These are phyloP conservation scores for Phytophthora capsici DNA, from an alignment of 352 stramenopile genomes.

Conservation along the genomic window DNA sequence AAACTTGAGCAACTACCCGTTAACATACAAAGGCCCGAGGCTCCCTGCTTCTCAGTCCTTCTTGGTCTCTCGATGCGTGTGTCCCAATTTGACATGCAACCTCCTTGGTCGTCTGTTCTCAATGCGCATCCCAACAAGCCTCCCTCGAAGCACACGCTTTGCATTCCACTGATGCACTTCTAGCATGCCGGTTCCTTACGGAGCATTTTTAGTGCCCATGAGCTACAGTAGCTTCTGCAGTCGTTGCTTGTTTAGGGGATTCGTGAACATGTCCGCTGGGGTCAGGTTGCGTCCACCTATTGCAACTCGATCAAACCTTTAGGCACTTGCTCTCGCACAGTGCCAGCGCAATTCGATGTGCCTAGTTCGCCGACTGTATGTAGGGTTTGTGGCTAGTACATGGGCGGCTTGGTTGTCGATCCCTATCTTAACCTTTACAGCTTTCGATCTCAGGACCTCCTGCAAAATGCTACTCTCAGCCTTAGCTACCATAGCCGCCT, in stretches of 20 bases:
- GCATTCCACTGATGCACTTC: too few relatives aligned
- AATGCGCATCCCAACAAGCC: too few relatives aligned
- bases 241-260: background rate
- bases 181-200: too few relatives aligned
- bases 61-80: too few relatives aligned
- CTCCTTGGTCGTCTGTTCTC: too few relatives aligned
- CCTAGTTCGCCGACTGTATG: background rate
- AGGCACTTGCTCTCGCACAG: background rate
- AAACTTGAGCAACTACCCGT: too few relatives aligned
- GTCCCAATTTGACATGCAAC: too few relatives aligned
- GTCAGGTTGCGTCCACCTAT: background rate
- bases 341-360: background rate
- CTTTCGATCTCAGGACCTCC: background rate
- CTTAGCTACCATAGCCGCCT: conserved; percentile 1
- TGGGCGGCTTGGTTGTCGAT: conserved; percentile 5
- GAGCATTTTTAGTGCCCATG: background rate
- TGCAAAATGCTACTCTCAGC: conserved; percentile 6
- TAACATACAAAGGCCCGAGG: too few relatives aligned
- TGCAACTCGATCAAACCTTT: background rate
- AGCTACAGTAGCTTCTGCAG: background rate
- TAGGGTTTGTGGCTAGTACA: background rate
- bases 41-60: too few relatives aligned
- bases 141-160: too few relatives aligned
- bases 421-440: too few relatives aligned
- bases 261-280: background rate